Evolutionary conservation across 1,284 basidiomycete genomes (phyloP), one percentile per base, ranked within the genome.

Genomic region (Gymnopus androsaceus): DNA sequence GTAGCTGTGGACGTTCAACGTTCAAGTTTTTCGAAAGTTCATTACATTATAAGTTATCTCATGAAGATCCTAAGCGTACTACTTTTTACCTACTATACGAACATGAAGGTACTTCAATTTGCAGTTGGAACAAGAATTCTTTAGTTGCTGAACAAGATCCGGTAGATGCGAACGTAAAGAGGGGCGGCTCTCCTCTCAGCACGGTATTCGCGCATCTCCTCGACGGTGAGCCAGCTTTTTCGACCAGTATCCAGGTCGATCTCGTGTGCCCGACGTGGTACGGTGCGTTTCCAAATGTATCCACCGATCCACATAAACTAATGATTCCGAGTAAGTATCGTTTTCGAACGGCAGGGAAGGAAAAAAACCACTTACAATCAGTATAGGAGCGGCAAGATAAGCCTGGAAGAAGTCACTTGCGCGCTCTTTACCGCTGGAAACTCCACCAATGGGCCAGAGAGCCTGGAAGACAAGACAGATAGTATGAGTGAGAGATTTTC

Each of bases 241-340:
- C 76, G 73, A 46, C 74, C 75, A 62, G 75, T 67, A 68, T 77
- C 75, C 44, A 78, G 68, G 51, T 78, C 72, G 44, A 78, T 78
- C 45, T 75, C 69, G 30, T 65, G 59, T 1, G 72, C 67, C 2
- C 68, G 63, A 59, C 64, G 66, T 19, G 76, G 76, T 3, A 69
- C 60, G 2, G 67, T 70, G 19, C 72, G 66, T 60, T 78, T 76
- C 75, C 75, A 78, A 6, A 60, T 44, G 48, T 69, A 73, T 4
- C 75, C 76, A 30, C 63, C 56, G 33, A 66, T 58, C 56, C 69
- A 77, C n/a, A n/a, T n/a, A n/a, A n/a, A n/a, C n/a, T n/a, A n/a
- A n/a, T n/a, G n/a, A n/a, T n/a, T n/a, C n/a, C n/a, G n/a, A n/a
- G n/a, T n/a, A n/a, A n/a, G n/a, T n/a, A n/a, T n/a, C n/a, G n/a